Base-by-base conservation (phyloP, 1,139 yeast species). In the Candida pseudoviswanathii region DNA sequence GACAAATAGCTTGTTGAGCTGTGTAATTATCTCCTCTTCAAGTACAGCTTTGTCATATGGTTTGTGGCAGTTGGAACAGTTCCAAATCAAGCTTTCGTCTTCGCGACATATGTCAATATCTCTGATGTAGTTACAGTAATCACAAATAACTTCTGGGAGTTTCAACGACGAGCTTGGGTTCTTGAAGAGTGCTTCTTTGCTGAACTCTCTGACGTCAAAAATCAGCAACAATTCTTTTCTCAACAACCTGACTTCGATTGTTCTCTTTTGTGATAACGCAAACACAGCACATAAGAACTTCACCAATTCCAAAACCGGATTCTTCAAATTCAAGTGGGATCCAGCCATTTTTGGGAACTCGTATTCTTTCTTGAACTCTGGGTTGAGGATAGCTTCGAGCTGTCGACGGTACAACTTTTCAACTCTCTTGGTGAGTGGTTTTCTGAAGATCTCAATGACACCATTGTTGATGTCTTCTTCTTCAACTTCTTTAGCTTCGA, bases 81-180 rank as follows among this genome's bases (percentile, higher is more conserved):
- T 66, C 86, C 94, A 89, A 8, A 85, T 67, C 4, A 61, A 48
- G 57, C 64, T 42, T 62, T 78, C 64, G 66, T 64, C 80, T 57
- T 85, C 90, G 41, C 85, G 82, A 66, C 98, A 94, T 47, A 92
- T 72, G 67, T 94, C 98, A 45, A 94, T 72, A 58, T 89, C 96
- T 39, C 85, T 75, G 33, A 85, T 81, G 57, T 73, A 80, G 56
- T 84, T 85, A 68, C 99, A 95, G 58, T 86, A 80, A 51, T 82
- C 88, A 71, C 99, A 94, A 10, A 88, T 75, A 3, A 90, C 78
- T 47, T 85, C 85, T 2, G 87, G 81, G 2, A 94, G 67, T 38
- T 77, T 71, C 54, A 94, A 73, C 0, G 89, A 80, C 0, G 87
- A 75, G 50, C 95, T 81, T 7, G 98, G 97, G 60, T 90, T 83